Conservation (phyloP, 306 rosid species). For the Luffa acutangula region DNA sequence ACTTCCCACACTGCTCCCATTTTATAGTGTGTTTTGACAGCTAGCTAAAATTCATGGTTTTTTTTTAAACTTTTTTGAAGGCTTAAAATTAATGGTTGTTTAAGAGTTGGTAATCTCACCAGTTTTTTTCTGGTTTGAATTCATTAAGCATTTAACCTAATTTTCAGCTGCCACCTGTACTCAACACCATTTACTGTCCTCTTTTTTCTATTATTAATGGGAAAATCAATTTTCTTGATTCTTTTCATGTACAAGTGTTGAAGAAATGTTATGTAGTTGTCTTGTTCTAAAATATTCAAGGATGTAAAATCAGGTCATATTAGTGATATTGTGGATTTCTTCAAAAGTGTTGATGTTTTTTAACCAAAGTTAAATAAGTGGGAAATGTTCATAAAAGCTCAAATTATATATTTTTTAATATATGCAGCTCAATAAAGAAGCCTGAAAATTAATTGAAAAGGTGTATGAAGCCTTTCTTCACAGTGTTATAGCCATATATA, state of each 20-base stretch:
- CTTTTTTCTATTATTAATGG: background rate
- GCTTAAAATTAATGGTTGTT: background rate
- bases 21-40: background rate
- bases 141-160: too few species aligned
- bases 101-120: background rate
- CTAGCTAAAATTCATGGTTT: background rate
- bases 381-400: too few species aligned
- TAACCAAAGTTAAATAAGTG: too few species aligned
- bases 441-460: too few species aligned
- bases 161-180: too few species aligned
- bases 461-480: too few species aligned
- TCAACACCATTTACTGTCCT: background rate
- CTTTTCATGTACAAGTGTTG: background rate
- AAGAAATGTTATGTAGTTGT: background rate
- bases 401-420: too few species aligned
- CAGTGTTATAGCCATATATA: too few species aligned
- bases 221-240: background rate
- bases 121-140: background rate
- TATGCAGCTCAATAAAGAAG: too few species aligned
- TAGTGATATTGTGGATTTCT: too few species aligned
- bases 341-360: too few species aligned
- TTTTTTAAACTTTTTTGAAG: background rate
- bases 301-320: background rate
- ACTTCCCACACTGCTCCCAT: background rate
- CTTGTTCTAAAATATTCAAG: background rate